Evolutionary conservation across 2,329 filamentous ascomycete genomes (phyloP), one percentile per base, ranked within the genome.

Genomic region (Venturia pyrina): DNA sequence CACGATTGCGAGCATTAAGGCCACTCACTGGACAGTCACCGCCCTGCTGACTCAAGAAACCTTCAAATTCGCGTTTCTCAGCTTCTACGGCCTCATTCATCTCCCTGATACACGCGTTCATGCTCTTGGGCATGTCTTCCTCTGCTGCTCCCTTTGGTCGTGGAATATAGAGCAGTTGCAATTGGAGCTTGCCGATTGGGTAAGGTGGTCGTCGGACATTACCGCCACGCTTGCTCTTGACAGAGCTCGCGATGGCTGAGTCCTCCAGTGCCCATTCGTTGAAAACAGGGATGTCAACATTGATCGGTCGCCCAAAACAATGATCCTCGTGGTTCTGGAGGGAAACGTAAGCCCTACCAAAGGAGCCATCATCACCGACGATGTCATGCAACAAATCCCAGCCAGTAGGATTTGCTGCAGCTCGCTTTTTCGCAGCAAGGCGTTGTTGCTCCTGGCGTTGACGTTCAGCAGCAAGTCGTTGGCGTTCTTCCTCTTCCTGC

Each of bases 51-150:
- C 93, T 97, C 67, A 99, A 80, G 73, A 89, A 87, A 40, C 95
- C 93, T 76, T 99, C 93, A 82, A 86, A 96, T 71, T 87, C 89
- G 68, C 89, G 87, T 62, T 88, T 83, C 68, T 89, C 85, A 68
- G 90, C 84, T 75, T 90, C 89, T 75, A 96, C 92, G 1, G 93
- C 92, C 64, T 93, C 91, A 77, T 89, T 91, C 78, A 99, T 87
- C 79, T 98, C 95, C 21, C 95, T 86, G 71, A 98, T 89, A 76
- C 92, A 96, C 56, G 91, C 90, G 77, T 95, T 96, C 93, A 99
- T 96, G 80, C 93, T 97, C 87, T 98, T 98, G 65, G 95, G 95
- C 91, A 99, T 97, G 70, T 98, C 93, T 19, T 97, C 93, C 69
- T 98, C 95, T 62, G 87, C 87, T 40, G 87, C 83, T 57, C 89